These are phyloP conservation scores for Paragyromitra xinjiangensis DNA, from an alignment of 495 filamentous ascomycete species.

Conservation along the genomic window DNA sequence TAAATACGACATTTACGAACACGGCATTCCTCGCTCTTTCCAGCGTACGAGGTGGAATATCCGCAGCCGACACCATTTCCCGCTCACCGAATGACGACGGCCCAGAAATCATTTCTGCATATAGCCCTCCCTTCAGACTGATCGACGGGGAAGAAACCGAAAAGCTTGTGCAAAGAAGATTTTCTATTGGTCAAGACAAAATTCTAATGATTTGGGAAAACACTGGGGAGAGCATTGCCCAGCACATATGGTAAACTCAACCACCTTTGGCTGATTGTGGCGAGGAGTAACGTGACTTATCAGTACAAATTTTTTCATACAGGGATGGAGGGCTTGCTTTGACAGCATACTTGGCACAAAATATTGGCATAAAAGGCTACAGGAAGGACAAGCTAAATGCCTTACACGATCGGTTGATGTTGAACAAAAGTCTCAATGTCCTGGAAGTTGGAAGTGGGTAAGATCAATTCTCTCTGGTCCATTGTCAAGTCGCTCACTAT, in stretches of 20 bases:
- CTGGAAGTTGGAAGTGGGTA: conserved; percentile 82
- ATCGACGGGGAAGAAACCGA: conserved; percentile 59
- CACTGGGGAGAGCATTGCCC: conserved; percentile 91
- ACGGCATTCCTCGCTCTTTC: conserved; percentile 32
- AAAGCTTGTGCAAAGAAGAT: conserved; percentile 66
- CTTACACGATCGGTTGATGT: conserved; percentile 47
- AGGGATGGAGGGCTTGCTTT: conserved; percentile 78
- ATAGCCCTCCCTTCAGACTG: conserved; percentile 65
- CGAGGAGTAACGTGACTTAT: conserved; percentile 5
- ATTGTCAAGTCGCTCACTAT: conserved; percentile 30
- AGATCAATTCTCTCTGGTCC: neutral
- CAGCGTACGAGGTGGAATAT: neutral
- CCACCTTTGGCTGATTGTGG: neutral
- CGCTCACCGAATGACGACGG: neutral
- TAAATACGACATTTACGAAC: neutral
- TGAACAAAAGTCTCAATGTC: conserved; percentile 62
- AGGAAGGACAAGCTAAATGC: conserved; percentile 33
- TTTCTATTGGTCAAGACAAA: conserved; percentile 57
- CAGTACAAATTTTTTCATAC: neutral
- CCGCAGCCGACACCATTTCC: conserved; percentile 41
- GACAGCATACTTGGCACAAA: conserved; percentile 59
- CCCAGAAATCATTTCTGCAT: conserved; percentile 64
- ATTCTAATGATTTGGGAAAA: conserved; percentile 77
- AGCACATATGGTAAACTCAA: conserved; percentile 82
- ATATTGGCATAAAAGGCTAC: conserved; percentile 12